Conservation (phyloP, 2,329 filamentous ascomycete species). For the Hypoxylon sp. region DNA sequence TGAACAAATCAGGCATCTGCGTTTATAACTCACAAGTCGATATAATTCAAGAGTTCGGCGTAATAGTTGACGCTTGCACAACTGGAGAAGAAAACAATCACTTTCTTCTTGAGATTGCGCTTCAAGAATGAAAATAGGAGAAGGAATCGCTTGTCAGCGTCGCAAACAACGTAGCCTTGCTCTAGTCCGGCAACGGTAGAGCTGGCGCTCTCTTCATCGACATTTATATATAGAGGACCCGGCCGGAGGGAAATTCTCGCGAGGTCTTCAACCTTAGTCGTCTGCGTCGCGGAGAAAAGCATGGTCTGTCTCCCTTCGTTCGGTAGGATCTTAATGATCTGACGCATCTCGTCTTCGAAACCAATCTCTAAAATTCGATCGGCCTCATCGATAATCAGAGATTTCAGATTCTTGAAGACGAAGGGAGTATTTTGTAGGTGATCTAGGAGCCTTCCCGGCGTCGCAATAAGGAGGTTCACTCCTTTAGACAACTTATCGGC, state of each 20-base stretch:
- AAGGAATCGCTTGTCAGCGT: constrained; percentile 93
- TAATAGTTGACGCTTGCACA: constrained; percentile 97
- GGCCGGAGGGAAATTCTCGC: constrained; percentile 92
- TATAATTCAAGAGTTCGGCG: constrained; percentile 95
- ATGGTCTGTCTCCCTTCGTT: constrained; percentile 91
- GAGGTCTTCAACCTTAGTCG: constrained; percentile 97
- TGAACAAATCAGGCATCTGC: background rate
- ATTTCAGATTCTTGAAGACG: constrained; percentile 71
- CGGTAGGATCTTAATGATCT: constrained; percentile 94
- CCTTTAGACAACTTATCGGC: constrained; percentile 95
- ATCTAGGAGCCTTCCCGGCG: constrained; percentile 91
- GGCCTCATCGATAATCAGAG: constrained; percentile 95
- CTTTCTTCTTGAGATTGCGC: constrained; percentile 93
- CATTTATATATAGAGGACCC: constrained; percentile 96
- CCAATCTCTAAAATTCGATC: constrained; percentile 97
- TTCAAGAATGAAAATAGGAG: constrained; percentile 93
- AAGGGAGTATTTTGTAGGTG: constrained; percentile 96
- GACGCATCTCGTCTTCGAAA: constrained; percentile 98
- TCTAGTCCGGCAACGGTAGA: constrained; percentile 94
- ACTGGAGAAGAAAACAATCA: constrained; percentile 95
- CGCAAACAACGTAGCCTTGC: constrained; percentile 95
- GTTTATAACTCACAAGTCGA: constrained; percentile 79
- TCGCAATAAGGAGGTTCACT: constrained; percentile 94
- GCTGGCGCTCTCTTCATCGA: constrained; percentile 89
- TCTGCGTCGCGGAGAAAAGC: constrained; percentile 99